phyloP scores from a whole-genome alignment of 129 eudicot genomes.

The Arctium minus region DNA sequence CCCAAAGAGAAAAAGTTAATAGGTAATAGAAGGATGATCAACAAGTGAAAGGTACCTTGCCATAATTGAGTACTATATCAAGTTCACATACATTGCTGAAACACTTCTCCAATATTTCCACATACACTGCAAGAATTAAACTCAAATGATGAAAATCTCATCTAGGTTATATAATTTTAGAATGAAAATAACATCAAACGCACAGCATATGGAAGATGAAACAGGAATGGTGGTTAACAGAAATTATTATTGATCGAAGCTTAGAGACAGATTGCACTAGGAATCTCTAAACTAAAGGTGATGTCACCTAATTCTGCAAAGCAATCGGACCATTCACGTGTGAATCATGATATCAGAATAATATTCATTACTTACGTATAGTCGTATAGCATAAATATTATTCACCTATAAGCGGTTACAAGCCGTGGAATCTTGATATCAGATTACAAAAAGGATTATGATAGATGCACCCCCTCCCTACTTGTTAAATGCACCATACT shows the following conservation, averaged over 20 bases:
- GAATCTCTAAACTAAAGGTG: background rate
- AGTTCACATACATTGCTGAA: constrained; percentile 82
- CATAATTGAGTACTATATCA: constrained; percentile 62
- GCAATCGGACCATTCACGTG: background rate
- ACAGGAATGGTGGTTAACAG: background rate
- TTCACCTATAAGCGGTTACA: background rate
- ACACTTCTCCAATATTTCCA: constrained; percentile 71
- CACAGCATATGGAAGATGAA: background rate
- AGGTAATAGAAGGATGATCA: background rate
- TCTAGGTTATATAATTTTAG: background rate
- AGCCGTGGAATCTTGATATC: background rate
- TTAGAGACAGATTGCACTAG: background rate
- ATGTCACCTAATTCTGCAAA: background rate
- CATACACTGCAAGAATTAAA: constrained; percentile 50
- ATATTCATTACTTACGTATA: background rate
- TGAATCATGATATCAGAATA: background rate
- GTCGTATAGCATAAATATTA: background rate
- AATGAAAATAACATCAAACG: background rate
- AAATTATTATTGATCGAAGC: background rate
- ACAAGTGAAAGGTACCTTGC: constrained; percentile 43
- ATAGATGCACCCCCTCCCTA: background rate
- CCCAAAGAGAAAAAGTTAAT: background rate
- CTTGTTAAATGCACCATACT: background rate
- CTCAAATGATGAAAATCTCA: background rate
- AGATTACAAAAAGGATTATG: background rate